Conservation (phyloP, 352 stramenopile genomes). For the Phytophthora pisi region DNA sequence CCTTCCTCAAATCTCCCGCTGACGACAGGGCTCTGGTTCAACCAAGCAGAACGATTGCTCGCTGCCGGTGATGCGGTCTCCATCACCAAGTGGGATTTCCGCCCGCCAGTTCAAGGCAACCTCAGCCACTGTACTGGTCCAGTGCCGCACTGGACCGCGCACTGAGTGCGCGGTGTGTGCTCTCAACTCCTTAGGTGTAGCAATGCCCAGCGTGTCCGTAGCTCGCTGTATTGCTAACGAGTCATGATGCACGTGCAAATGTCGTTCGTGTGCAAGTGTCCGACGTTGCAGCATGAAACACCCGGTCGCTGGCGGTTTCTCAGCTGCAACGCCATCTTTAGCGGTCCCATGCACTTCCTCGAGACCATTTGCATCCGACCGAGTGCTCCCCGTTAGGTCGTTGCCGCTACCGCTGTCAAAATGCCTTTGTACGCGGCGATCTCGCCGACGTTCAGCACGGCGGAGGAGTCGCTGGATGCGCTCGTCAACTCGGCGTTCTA, state of each 20-base stretch:
- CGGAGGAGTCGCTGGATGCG: constrained; percentile 56
- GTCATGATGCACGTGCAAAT: too few species aligned
- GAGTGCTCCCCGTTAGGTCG: neutral
- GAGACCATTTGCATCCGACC: neutral
- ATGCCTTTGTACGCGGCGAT: constrained; percentile 72
- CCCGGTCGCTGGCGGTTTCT: constrained; percentile 21
- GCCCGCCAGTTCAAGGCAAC: constrained; percentile 10
- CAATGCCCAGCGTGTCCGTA: too few species aligned
- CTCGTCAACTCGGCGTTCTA: constrained; percentile 64
- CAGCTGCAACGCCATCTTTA: constrained; percentile 4
- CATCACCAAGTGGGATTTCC: constrained; percentile 17
- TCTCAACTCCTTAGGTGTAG: too few species aligned
- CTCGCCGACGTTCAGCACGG: constrained; percentile 64
- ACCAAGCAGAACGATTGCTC: constrained; percentile 20
- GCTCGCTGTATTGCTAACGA: too few species aligned
- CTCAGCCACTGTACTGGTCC: neutral
- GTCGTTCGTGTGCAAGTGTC: neutral
- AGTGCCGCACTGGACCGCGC: too few species aligned
- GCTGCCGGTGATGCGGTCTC: constrained; percentile 4
- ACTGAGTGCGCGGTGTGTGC: too few species aligned
- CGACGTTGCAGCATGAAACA: constrained; percentile 7
- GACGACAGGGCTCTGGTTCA: constrained; percentile 8
- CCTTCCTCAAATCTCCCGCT: constrained; percentile 18
- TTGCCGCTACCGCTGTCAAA: neutral
- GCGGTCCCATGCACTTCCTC: neutral